Conservation (phyloP, 345 rosid species). For the Boechera divaricarpa region DNA sequence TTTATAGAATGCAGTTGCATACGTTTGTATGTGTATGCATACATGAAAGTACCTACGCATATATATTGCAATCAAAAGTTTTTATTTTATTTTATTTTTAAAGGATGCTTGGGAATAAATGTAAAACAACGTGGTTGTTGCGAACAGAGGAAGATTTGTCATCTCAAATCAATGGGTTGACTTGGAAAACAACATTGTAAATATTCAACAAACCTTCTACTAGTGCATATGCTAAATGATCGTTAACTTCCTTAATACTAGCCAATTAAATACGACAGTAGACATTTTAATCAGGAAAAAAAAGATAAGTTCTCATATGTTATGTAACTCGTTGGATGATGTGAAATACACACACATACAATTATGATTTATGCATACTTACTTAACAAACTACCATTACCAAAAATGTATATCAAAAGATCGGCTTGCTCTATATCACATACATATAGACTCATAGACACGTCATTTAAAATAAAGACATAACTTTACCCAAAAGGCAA, state of each 20-base stretch:
- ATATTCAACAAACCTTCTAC: background rate
- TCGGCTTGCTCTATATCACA: slow-evolving; percentile 30
- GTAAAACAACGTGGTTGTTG: slow-evolving; percentile 40
- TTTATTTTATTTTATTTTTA: background rate
- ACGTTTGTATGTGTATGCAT: background rate
- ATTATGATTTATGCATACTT: slow-evolving; percentile 18
- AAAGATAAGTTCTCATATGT: background rate
- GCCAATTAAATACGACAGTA: background rate
- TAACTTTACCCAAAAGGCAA: slow-evolving; percentile 30
- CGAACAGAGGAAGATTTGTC: slow-evolving; percentile 31
- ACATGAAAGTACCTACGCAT: background rate
- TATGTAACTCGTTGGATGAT: slow-evolving; percentile 22
- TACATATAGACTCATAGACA: slow-evolving; percentile 19
- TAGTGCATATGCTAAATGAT: slow-evolving; percentile 3
- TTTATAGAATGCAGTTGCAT: slow-evolving; percentile 1
- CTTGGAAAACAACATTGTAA: slow-evolving; percentile 34
- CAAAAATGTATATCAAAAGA: slow-evolving; percentile 14
- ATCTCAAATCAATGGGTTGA: slow-evolving; percentile 29
- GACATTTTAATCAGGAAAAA: background rate
- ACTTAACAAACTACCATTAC: slow-evolving; percentile 22
- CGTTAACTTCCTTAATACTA: slow-evolving; percentile 12
- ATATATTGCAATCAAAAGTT: background rate
- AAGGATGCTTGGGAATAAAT: slow-evolving; percentile 33
- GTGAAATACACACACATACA: slow-evolving; percentile 11
- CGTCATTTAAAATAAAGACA: slow-evolving; percentile 20